Base-by-base conservation (phyloP, 75 land plant genomes). In the Picea glauca region DNA sequence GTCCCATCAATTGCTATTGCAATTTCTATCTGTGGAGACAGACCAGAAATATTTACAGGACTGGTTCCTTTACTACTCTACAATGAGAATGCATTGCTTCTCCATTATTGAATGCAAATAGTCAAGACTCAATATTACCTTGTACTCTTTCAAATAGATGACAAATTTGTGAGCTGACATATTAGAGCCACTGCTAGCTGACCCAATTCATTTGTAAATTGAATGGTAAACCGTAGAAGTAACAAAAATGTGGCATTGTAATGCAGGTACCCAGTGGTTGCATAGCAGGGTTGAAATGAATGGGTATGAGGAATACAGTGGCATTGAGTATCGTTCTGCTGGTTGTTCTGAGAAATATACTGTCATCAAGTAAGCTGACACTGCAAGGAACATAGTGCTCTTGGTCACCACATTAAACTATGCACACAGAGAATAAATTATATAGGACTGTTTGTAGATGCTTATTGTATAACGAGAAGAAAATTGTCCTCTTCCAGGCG, bases 271-370 rank as follows among this genome's bases (percentile, higher is more conserved):
- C 58, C 89, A 94, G 62, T 93, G 94, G 93, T 78, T 94, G 43
- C 90, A 86, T 76, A 88, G 96, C 65, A 87, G 96, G 73, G 59
- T 94, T 54, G 98, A 94, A 66, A 62, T 78, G 75, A 81, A 88
- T 83, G 93, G 93, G 17, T 94, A 94, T 81, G 98, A 94, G 82
- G 98, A 94, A 64, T 94, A 89, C 67, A 91, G 93, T 83, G 92
- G 87, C 21, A 67, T 46, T 57, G 96, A 94, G 73, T 85, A 87
- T 60, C 87, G 91, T n/a, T 89, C 93, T 62, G 76, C 94, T 81
- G 96, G 96, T 78, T 93, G 94, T 40, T 74, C 90, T 33, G 96
- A 93, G 70, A 87, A 91, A 79, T 93, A 93, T 60, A 79, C 18
- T 63, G 83, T 93, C 18, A 43, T 82, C 17, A 78, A 65, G 94